Evolutionary conservation across 805 yeast species (phyloP), one percentile per base, ranked within the genome.

Genomic region (Ogataea methylovora): DNA sequence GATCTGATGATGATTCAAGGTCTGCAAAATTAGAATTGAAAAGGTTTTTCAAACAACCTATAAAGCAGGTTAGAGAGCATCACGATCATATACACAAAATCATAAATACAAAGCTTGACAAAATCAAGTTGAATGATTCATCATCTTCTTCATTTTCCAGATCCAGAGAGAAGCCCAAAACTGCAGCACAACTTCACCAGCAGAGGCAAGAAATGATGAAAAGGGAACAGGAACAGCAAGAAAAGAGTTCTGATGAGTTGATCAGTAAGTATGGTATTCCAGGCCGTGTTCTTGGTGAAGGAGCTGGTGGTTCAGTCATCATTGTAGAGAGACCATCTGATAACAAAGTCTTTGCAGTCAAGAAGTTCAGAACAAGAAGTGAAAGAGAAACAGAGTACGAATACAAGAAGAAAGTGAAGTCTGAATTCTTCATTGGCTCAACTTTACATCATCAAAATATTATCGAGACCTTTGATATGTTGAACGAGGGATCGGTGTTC

Each of bases 261-360:
- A 53, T 74, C 37, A 69, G 75, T 34, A 79, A 81, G 46, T 86
- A 85, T 56, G 92, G 94, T 27, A 67, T 76, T 17, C 71, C 79
- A 2, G 94, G 94, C 10, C 71, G 71, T 41, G 64, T 80, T 16
- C 63, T 86, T 32, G 97, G 97, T 16, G 77, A 88, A 38, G 97
- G 97, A 11, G 97, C 97, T 2, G 88, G 94, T 17, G 97, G 97
- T 2, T 80, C 92, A 1, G 97, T 88, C n/a, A 72, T 82, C 27
- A 68, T 85, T 34, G 81, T 87, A 39, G 73, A 75, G 38, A 71
- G 82, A 34, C 67, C 73, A 21, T 54, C 71, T 0, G 79, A 78
- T 43, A 71, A 74, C 17, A 69, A 73, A 40, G 54, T 84, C 4
- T 86, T 73, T 58, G 97, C 97, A 0, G 84, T 90, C 35, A 88